These are phyloP conservation scores for Phylloporus sp. DNA, from an alignment of 768 basidiomycete genomes.

Conservation along the genomic window DNA sequence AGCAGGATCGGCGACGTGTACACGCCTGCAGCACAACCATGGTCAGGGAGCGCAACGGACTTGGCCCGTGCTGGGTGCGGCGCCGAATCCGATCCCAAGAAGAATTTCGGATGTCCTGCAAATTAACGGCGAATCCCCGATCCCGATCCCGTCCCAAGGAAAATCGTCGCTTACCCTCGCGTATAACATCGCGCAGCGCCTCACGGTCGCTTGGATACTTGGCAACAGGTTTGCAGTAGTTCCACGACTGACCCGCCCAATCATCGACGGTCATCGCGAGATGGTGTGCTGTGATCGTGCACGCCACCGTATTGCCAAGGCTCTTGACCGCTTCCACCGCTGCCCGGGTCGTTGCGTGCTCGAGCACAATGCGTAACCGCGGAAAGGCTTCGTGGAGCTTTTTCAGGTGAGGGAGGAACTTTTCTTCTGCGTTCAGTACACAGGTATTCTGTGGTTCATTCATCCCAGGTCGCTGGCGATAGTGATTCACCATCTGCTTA, in stretches of 20 bases:
- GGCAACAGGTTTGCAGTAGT: slow-evolving; percentile 97
- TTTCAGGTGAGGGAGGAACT: slow-evolving; percentile 82
- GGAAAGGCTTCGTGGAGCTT: slow-evolving; percentile 83
- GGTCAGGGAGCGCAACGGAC: slow-evolving; percentile 61
- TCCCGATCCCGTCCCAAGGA: not conserved
- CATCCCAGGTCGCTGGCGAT: not conserved
- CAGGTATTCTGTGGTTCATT: slow-evolving; percentile 64
- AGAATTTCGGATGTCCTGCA: slow-evolving; percentile 87
- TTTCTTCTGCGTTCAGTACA: slow-evolving; percentile 87
- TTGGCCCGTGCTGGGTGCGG: slow-evolving; percentile 76
- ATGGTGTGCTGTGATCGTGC: slow-evolving; percentile 97
- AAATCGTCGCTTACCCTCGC: slow-evolving; percentile 48
- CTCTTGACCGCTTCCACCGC: slow-evolving; percentile 83
- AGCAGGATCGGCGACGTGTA: slow-evolving; percentile 93
- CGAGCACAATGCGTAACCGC: slow-evolving; percentile 87
- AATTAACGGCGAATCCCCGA: not conserved
- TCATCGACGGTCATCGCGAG: slow-evolving; percentile 91
- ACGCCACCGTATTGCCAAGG: slow-evolving; percentile 79
- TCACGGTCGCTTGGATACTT: slow-evolving; percentile 90
- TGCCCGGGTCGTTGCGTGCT: slow-evolving; percentile 92
- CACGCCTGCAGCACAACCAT: slow-evolving; percentile 89
- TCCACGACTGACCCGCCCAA: slow-evolving; percentile 92
- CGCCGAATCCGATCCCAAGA: slow-evolving; percentile 95
- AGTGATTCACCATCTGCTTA: slow-evolving; percentile 30
- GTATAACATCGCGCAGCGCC: slow-evolving; percentile 73